phyloP scores from a whole-genome alignment of 2,329 filamentous ascomycete species.

The Lasiodiplodia gonubiensis region DNA sequence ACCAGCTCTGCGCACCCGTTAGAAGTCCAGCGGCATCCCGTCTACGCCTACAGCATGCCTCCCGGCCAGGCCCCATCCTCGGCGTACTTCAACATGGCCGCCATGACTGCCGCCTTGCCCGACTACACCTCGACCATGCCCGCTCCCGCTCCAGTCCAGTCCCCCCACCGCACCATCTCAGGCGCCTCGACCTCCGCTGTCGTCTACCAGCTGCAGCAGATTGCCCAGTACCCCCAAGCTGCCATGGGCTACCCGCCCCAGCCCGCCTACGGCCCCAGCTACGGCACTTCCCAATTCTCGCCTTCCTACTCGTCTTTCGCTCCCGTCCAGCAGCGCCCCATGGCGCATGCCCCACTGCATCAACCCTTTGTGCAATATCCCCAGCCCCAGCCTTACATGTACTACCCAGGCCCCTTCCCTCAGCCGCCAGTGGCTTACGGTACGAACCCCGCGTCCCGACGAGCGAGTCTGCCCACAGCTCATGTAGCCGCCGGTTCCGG shows the following conservation, averaged over 20 bases:
- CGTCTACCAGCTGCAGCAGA: conserved; percentile 49
- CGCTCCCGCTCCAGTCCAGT: conserved; percentile 10
- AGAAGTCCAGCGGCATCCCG: conserved; percentile 37
- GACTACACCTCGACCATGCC: conserved; percentile 40
- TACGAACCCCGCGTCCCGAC: conserved; percentile 40
- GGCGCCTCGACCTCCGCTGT: conserved; percentile 47
- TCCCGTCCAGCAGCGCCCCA: conserved; percentile 14
- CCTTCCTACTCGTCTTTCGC: conserved; percentile 36
- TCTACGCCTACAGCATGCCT: conserved; percentile 33
- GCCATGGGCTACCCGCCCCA: conserved; percentile 36
- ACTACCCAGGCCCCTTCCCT: conserved; percentile 21
- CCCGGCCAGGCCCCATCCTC: conserved; percentile 37
- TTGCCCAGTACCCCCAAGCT: conserved; percentile 42
- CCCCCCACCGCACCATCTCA: conserved; percentile 38
- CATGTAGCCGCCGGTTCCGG: conserved; percentile 17
- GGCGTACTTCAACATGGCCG: conserved; percentile 44
- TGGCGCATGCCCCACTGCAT: conserved; percentile 19
- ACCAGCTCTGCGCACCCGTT: conserved; percentile 32
- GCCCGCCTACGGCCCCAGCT: conserved; percentile 38
- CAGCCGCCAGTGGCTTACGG: conserved; percentile 37
- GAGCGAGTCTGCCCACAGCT: conserved; percentile 36
- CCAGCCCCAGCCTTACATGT: conserved; percentile 27
- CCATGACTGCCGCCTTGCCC: conserved; percentile 45
- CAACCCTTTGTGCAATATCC: conserved; percentile 24
- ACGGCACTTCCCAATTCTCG: conserved; percentile 38